Base-by-base conservation (phyloP, 192 early-diverging fungal genomes). In the Coemansia sp. region DNA sequence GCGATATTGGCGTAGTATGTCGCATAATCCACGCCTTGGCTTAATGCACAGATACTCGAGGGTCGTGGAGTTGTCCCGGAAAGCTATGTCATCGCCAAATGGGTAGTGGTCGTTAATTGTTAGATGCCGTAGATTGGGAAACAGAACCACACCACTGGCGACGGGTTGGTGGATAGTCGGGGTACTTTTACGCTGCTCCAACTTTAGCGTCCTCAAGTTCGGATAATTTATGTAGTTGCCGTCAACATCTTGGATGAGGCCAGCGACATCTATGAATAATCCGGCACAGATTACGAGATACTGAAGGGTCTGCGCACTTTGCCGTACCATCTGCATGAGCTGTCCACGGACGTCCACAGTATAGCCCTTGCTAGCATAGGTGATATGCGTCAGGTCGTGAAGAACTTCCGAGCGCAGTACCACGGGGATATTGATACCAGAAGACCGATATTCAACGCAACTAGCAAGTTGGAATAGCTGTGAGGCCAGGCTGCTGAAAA, bases 41-140 rank as follows among this genome's bases (percentile, higher is more conserved):
- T 32, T 41, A 19, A 67, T 21, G n/a, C 36, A 32, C 19, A 68
- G 32, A 21, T 48, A 34, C 44, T 68, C 67, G 7, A 68, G 29
- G 17, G 58, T 34, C 23, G 27, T 25, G 11, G 25, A 6, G 29
- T 61, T 68, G 14, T 29, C 67, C 12, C 67, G 29, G 15, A 68
- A 68, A 36, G 60, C 14, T 4, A 41, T 21, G 53, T 68, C 67
- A 29, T 68, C 67, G 67, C 42, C 58, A 60, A 68, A 68, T 21
- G 67, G 57, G 21, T 68, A 68, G 6, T 19, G 21, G 7, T 34
- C 29, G 21, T 8, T 25, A 4, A 42, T 46, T 1, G 41, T 31
- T 4, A 68, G 37, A 6, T n/a, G 19, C n/a, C 31, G 57, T 8
- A 68, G 58, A 12, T n/a, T 57, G 15, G 66, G 66, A 59, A 67